Conservation (phyloP, 1,284 basidiomycete genomes). For the Ustanciosporium gigantosporum region DNA sequence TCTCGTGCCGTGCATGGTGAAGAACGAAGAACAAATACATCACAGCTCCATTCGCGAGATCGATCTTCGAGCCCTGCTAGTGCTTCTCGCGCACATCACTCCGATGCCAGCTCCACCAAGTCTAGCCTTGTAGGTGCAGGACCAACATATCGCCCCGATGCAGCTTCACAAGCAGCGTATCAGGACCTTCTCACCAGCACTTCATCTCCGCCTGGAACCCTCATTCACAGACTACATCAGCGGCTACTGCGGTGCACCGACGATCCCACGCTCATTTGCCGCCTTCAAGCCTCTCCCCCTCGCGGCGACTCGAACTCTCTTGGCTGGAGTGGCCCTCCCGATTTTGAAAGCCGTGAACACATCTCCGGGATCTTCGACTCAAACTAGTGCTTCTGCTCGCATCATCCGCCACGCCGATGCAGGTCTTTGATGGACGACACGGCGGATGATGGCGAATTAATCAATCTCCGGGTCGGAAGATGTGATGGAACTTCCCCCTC, state of each 20-base stretch:
- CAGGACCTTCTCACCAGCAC: constrained; percentile 27
- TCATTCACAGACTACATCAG: neutral
- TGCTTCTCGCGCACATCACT: constrained; percentile 8
- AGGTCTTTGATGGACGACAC: constrained; percentile 47
- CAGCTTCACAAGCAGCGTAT: constrained; percentile 30
- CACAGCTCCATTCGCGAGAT: neutral
- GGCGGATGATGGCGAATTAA: constrained; percentile 36
- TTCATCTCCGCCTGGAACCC: constrained; percentile 3
- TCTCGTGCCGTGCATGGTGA: neutral
- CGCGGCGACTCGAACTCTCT: too few species aligned
- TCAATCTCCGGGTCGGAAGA: constrained; percentile 8
- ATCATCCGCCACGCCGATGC: constrained; percentile 46
- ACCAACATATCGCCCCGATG: constrained; percentile 27
- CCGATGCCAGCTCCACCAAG: constrained; percentile 20
- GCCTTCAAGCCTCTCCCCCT: too few species aligned
- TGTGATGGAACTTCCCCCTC: constrained; percentile 45
- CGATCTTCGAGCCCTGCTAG: constrained; percentile 1
- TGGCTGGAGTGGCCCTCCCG: too few species aligned
- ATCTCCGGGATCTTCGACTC: neutral
- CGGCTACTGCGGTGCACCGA: neutral
- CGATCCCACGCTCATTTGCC: too few species aligned
- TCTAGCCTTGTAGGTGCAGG: constrained; percentile 24
- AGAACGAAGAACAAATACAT: neutral
- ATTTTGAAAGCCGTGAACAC: too few species aligned
- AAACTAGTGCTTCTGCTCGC: constrained; percentile 2